Conservation (phyloP, 352 stramenopile species). For the Pelagophyceae sp. region DNA sequence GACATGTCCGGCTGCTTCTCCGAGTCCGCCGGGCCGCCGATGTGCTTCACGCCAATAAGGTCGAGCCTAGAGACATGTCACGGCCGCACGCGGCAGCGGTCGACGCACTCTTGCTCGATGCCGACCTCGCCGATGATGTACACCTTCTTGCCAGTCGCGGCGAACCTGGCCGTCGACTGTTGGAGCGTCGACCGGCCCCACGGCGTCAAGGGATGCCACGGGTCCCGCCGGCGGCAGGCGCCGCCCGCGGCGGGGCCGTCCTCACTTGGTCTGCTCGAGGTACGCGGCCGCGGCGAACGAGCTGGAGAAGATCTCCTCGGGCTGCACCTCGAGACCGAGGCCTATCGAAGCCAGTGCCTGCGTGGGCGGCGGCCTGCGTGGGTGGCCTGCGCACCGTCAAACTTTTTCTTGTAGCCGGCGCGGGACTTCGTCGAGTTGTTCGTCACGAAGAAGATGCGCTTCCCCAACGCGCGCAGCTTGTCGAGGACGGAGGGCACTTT, state of each 20-base stretch:
- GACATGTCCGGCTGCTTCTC: slow-evolving; percentile 53
- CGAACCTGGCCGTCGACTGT: slow-evolving; percentile 40
- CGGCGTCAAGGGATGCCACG: too few species aligned
- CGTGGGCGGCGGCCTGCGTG: slow-evolving; percentile 47
- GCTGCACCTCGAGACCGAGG: slow-evolving; percentile 45
- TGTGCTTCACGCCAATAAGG: slow-evolving; percentile 63
- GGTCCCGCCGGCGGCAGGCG: too few species aligned
- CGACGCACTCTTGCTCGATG: slow-evolving; percentile 58
- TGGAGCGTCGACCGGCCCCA: too few species aligned
- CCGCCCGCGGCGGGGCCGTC: too few species aligned
- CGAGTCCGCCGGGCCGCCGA: slow-evolving; percentile 56
- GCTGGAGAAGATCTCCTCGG: slow-evolving; percentile 67
- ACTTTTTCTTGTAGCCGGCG: slow-evolving; percentile 67
- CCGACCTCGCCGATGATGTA: slow-evolving; percentile 74
- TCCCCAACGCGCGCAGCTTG: slow-evolving; percentile 55
- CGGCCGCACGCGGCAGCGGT: too few species aligned
- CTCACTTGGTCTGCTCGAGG: slow-evolving; percentile 70
- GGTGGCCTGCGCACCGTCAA: too few species aligned
- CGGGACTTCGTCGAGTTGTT: slow-evolving; percentile 78
- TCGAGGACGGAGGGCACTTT: slow-evolving; percentile 61
- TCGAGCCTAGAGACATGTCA: slow-evolving; percentile 39
- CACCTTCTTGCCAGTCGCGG: slow-evolving; percentile 61
- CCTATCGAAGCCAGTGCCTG: slow-evolving; percentile 19
- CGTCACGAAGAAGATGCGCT: slow-evolving; percentile 76
- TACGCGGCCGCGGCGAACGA: slow-evolving; percentile 71